Evolutionary conservation across 2,329 filamentous ascomycete species (phyloP).

Genomic region (Endocalyx cinctus): DNA sequence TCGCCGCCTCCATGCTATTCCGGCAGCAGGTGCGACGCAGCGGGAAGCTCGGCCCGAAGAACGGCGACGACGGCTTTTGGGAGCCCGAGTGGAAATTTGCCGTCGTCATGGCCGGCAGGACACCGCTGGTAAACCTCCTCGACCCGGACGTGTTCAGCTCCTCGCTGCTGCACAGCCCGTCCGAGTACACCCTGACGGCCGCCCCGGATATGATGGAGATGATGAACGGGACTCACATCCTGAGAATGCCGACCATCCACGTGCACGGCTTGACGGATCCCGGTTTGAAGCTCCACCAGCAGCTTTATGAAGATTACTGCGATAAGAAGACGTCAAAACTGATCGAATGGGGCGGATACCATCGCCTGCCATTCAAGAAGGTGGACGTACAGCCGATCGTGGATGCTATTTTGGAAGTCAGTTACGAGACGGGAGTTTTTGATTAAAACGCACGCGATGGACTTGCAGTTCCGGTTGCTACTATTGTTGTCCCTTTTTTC

Average conservation of each 20-base stretch:
- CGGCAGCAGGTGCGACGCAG: slow-evolving; percentile 53
- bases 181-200: slow-evolving; percentile 34
- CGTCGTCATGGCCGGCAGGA: slow-evolving; percentile 57
- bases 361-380: slow-evolving; percentile 65
- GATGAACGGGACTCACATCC: slow-evolving; percentile 35
- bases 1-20: slow-evolving; percentile 55
- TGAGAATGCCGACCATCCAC: slow-evolving; percentile 59
- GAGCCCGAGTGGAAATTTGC: slow-evolving; percentile 49
- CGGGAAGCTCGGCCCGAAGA: background rate
- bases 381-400: slow-evolving; percentile 58
- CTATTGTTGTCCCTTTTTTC: no score
- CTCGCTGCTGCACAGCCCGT: slow-evolving; percentile 20
- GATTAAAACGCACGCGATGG: no score
- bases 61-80: background rate
- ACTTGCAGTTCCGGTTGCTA: no score
- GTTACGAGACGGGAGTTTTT: slow-evolving; percentile 38
- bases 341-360: slow-evolving; percentile 69
- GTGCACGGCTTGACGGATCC: slow-evolving; percentile 61
- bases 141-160: slow-evolving; percentile 30
- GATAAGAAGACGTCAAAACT: slow-evolving; percentile 47
- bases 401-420: slow-evolving; percentile 46
- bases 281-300: slow-evolving; percentile 54
- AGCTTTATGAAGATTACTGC: slow-evolving; percentile 56
- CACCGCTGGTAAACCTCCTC: slow-evolving; percentile 53
- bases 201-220: slow-evolving; percentile 38